Conservation (phyloP, 1,139 yeast species). For the Nakaseomyces kungkrabaensis region DNA sequence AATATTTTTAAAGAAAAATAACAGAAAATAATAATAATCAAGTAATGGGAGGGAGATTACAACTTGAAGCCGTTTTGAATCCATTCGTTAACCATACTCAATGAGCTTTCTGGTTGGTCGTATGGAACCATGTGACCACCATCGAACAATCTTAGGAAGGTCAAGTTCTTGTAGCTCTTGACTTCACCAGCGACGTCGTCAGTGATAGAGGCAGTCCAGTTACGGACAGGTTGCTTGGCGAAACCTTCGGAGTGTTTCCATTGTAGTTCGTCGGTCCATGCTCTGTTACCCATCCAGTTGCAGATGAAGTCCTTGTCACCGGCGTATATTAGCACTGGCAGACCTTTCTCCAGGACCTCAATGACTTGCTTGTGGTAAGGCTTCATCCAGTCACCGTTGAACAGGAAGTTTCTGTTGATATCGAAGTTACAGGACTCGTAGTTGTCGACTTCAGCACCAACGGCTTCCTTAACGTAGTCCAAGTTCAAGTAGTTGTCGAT, state of each 20-base stretch:
- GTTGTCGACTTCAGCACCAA: slow-evolving; percentile 84
- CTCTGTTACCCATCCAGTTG: slow-evolving; percentile 79
- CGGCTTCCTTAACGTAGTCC: slow-evolving; percentile 59
- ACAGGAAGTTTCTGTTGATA: slow-evolving; percentile 69
- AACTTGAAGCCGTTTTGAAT: slow-evolving; percentile 24
- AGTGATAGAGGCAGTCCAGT: slow-evolving; percentile 29
- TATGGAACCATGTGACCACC: slow-evolving; percentile 77
- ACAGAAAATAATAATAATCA: background rate
- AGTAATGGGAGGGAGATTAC: background rate
- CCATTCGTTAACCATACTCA: slow-evolving; percentile 78
- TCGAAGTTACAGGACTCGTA: slow-evolving; percentile 83
- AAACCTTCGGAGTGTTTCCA: slow-evolving; percentile 56
- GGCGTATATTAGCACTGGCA: slow-evolving; percentile 70
- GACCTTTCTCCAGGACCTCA: slow-evolving; percentile 43
- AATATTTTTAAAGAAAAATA: background rate
- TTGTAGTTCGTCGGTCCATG: slow-evolving; percentile 64
- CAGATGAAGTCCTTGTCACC: slow-evolving; percentile 84
- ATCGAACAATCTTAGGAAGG: slow-evolving; percentile 52
- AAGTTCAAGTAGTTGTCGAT: slow-evolving; percentile 62
- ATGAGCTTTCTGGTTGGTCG: slow-evolving; percentile 66
- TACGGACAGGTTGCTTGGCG: slow-evolving; percentile 32
- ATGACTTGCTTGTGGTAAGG: slow-evolving; percentile 60
- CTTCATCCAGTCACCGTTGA: slow-evolving; percentile 90
- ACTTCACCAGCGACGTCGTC: slow-evolving; percentile 51
- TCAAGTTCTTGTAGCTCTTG: slow-evolving; percentile 44